Evolutionary conservation across 2,329 filamentous ascomycete species (phyloP).

Genomic region (Fusarium siculi): DNA sequence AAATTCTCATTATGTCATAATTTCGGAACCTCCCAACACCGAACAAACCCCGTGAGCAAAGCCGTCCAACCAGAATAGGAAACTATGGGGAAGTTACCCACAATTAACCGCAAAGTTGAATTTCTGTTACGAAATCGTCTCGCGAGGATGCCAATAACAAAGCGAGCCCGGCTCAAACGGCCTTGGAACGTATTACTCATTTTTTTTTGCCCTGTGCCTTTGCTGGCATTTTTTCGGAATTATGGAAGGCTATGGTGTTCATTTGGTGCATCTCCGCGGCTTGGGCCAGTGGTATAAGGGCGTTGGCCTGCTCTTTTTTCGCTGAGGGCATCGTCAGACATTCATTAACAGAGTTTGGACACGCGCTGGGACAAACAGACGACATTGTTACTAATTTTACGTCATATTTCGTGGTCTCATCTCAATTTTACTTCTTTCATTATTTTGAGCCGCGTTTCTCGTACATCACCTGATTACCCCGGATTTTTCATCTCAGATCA

Average conservation of each 20-base stretch:
- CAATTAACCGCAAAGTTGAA: constrained; percentile 24
- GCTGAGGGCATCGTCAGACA: constrained; percentile 7
- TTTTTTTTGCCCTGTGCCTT: neutral
- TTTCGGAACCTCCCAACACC: neutral
- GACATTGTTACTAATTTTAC: constrained; percentile 2
- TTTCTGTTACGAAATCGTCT: constrained; percentile 45
- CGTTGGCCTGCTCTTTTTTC: neutral
- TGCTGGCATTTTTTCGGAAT: neutral
- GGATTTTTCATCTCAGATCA: neutral
- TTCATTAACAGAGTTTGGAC: neutral
- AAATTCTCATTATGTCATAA: neutral
- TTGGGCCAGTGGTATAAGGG: constrained; percentile 6
- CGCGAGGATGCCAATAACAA: constrained; percentile 37
- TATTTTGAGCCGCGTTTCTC: neutral
- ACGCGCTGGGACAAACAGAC: neutral
- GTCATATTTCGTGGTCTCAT: neutral
- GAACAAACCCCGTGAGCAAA: neutral
- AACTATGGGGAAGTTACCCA: constrained; percentile 7
- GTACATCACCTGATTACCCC: constrained; percentile 8
- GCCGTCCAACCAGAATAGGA: neutral
- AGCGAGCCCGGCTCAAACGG: neutral
- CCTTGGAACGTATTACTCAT: neutral
- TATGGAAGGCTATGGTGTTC: neutral
- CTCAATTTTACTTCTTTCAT: neutral
- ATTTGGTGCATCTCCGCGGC: constrained; percentile 42